Conservation (phyloP, 2,329 filamentous ascomycete genomes). For the Tricladium varicosporioides region DNA sequence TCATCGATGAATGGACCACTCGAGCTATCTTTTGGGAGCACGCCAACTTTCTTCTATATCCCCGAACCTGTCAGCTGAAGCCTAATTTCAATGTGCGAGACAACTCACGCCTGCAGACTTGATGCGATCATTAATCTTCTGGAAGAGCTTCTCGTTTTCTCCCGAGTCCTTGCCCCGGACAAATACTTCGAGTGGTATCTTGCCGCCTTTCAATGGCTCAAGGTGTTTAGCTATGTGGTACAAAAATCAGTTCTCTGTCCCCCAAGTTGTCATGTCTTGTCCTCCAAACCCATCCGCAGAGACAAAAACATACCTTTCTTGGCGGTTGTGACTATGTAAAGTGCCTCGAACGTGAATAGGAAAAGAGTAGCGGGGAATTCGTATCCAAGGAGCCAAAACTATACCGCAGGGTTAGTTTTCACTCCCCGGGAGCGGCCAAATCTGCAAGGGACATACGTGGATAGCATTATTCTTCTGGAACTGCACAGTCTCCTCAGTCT, state of each 20-base stretch:
- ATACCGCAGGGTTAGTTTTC: conserved; percentile 19
- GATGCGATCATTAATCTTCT: conserved; percentile 80
- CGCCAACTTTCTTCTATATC: conserved; percentile 79
- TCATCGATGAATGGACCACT: conserved; percentile 90
- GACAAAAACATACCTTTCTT: conserved; percentile 76
- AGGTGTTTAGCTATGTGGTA: conserved; percentile 75
- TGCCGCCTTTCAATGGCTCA: conserved; percentile 86
- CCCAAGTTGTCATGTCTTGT: neutral
- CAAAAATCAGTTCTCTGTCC: conserved; percentile 31
- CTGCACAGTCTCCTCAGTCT: conserved; percentile 81
- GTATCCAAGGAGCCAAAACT: conserved; percentile 99
- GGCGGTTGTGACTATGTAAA: conserved; percentile 91
- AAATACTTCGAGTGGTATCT: conserved; percentile 87
- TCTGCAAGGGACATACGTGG: conserved; percentile 62
- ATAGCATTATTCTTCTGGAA: conserved; percentile 97
- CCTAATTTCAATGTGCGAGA: neutral
- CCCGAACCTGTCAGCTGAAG: conserved; percentile 13
- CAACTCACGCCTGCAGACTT: conserved; percentile 77
- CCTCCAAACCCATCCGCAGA: neutral
- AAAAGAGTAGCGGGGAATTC: conserved; percentile 97
- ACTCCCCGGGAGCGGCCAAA: neutral
- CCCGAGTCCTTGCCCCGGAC: conserved; percentile 89
- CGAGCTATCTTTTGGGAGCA: conserved; percentile 79
- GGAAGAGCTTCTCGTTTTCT: conserved; percentile 87
- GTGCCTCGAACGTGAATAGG: conserved; percentile 80